phyloP scores from a whole-genome alignment of 208 protist species.

The Lotmaria passim region DNA sequence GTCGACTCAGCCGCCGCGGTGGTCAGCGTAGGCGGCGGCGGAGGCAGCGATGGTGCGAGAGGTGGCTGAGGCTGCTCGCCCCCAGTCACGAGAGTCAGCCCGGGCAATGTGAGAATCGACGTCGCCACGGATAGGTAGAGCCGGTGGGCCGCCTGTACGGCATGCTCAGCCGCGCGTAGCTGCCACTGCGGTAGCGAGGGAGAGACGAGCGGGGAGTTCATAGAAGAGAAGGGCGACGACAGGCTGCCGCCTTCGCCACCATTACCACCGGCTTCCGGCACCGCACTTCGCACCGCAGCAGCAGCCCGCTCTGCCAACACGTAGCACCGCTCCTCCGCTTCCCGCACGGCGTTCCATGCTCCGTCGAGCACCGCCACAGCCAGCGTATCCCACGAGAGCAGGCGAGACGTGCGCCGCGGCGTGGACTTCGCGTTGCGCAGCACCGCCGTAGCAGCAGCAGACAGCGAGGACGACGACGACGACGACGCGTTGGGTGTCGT shows the following conservation, averaged over 20 bases:
- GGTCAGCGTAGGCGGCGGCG: neutral
- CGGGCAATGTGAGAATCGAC: conserved; percentile 1
- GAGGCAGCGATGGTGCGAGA: too few relatives aligned
- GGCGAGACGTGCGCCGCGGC: conserved; percentile 2
- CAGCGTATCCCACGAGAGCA: conserved; percentile 30
- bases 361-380: conserved; percentile 33
- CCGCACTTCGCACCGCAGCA: neutral
- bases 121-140: conserved; percentile 21
- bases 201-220: neutral
- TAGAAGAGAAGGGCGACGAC: too few relatives aligned
- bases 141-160: conserved; percentile 19
- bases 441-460: neutral
- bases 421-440: neutral
- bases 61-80: too few relatives aligned
- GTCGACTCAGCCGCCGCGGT: neutral
- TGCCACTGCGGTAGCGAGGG: neutral
- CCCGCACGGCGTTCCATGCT: conserved; percentile 13
- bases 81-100: too few relatives aligned
- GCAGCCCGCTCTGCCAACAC: neutral
- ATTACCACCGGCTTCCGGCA: neutral
- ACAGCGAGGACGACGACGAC: neutral
- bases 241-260: too few relatives aligned
- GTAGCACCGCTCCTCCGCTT: conserved; percentile 25
- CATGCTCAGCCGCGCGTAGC: conserved; percentile 19
- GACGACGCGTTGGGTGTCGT: neutral